Evolutionary conservation across 2,329 filamentous ascomycete species (phyloP), one percentile per base, ranked within the genome.

Genomic region (Sporothrix brunneoviolacea): DNA sequence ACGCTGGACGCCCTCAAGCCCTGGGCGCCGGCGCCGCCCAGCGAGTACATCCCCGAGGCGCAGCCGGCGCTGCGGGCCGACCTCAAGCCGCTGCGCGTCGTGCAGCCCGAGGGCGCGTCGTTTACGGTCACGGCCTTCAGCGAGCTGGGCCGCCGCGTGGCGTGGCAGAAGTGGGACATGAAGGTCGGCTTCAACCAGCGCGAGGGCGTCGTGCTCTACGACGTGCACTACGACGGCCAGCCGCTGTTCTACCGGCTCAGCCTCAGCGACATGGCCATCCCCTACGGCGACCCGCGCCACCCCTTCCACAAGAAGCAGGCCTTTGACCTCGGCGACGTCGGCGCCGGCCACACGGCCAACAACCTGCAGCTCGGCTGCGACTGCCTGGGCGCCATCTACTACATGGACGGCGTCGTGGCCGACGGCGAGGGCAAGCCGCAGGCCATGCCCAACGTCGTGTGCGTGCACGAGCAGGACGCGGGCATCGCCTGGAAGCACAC

Each of bases 401-500:
- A 76, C 55, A 77, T 88, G 52, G 79, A 84, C 57, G 74, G 72
- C 0, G 66, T 80, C 10, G 67, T 80, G 13, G 69, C 76, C 0
- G 71, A 71, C 0, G 64, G 74, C 0, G 69, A 78, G 27, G 84
- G 84, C 0, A 70, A 28, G 7, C 53, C 73, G 1, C 71, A 79
- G 0, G 67, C 66, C 15, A 62, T 70, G 2, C 70, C 74, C 10
- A 75, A 76, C 45, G 81, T 81, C 2, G 69, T 86, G 35, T 88
- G 84, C 55, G 68, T 86, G 2, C 84, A 88, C 59, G 84, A 88
- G 64, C 77, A 85, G 59, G 84, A 88, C 60, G 77, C 80, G 54
- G 84, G 84, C 2, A 83, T 88, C 42, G 72, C 77, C 19, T 86
- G 82, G 82, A 87, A 87, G 61, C 84, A 87, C 66, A 76, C 82